Evolutionary conservation across 257 asterid species (phyloP), one percentile per base, ranked within the genome.

Genomic region (Solanum dulcamara): DNA sequence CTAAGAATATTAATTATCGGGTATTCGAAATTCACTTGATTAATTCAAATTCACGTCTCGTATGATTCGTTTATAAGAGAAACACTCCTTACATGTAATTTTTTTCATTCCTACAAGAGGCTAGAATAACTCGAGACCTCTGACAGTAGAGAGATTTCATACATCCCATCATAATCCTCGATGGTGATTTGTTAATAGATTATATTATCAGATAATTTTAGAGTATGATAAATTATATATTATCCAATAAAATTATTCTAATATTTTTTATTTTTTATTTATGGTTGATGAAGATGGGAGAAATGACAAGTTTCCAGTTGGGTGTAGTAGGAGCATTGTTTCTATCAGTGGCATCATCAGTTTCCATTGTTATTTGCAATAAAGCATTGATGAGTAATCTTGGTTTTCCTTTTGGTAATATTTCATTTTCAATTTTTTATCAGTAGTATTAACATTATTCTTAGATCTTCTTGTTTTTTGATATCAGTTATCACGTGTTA

Each of bases 301-400:
- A 95, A 90, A 93, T 89, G 90, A 77, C 93, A 32, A 90, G 94
- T n/a, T 90, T 90, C 84, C 98, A 93, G 59, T 84, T 93, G 88
- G 97, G 98, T 4, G 96, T 95, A 3, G 87, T 95, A 10, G 95
- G 98, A n/a, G 98, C 98, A 62, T 62, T 95, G 67, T 91, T 92
- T 81, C 95, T 95, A 6, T 93, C 98, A 0, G 98, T 95, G 86
- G 98, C 98, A 81, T 95, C 98, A 48, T 95, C 98, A 3, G 98
- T 95, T 4, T 95, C 98, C 80, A 95, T 95, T 84, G 98, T 95
- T 84, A 93, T 95, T 85, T 94, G 97, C 91, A 95, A 95, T 91
- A 95, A 95, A 86, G 98, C 98, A 86, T 87, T 95, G 89, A 95
- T 95, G 98, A 93, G 94, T 81, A 93, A 95, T 91, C 98, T 95